A percentile compares a stretch with the other conserved stretches of the same genome.
phyloP scores from a whole-genome alignment of 768 basidiomycete species.

The Trametes gibbosa region DNA sequence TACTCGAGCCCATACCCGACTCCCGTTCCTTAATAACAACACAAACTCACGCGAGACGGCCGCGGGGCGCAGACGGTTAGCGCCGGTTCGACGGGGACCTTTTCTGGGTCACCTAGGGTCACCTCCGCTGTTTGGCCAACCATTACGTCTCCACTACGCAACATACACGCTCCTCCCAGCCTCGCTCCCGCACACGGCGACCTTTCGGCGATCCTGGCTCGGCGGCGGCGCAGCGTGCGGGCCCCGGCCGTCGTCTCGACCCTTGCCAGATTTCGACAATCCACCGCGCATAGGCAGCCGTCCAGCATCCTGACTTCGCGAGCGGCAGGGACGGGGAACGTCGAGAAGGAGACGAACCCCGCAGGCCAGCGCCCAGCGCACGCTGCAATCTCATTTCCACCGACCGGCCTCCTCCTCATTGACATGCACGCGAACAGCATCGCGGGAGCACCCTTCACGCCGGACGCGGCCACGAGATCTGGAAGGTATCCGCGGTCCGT shows the following conservation, averaged over 20 bases:
- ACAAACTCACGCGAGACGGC: neutral
- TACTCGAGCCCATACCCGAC: neutral
- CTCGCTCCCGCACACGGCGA: neutral
- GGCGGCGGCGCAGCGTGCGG: neutral
- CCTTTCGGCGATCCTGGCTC: neutral
- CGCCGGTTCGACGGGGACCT: neutral
- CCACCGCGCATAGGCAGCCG: neutral
- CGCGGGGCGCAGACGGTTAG: neutral
- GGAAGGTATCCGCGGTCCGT: neutral
- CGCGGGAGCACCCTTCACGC: slow-evolving; percentile 12
- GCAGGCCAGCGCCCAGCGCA: neutral
- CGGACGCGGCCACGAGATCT: slow-evolving; percentile 3
- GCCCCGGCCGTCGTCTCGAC: neutral
- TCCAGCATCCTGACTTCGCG: neutral
- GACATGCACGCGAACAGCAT: slow-evolving; percentile 4
- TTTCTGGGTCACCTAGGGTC: neutral
- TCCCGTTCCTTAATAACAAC: slow-evolving; percentile 11
- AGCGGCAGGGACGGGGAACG: neutral
- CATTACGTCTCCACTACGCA: slow-evolving; percentile 18
- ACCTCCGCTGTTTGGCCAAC: neutral
- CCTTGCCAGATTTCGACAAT: neutral
- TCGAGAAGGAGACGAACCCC: neutral
- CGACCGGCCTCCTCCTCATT: neutral
- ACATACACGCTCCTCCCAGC: neutral
- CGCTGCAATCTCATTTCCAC: neutral